These are phyloP conservation scores for Vickermania ingenoplastis DNA, from an alignment of 208 protist species.

Conservation along the genomic window DNA sequence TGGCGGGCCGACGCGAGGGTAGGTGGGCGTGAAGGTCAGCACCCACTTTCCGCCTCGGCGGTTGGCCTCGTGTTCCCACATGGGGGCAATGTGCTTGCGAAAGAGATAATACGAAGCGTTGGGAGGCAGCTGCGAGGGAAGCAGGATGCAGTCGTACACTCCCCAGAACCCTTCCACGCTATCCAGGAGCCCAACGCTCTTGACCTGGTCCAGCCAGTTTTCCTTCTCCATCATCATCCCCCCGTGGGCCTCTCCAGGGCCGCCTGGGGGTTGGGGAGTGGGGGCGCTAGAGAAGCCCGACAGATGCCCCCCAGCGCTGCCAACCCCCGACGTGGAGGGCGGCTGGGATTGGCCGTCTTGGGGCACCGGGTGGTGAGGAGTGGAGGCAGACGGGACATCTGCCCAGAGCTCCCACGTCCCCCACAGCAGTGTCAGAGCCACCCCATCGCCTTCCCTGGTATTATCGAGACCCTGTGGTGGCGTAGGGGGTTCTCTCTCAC, in stretches of 20 bases:
- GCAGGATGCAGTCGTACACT: slow-evolving; percentile 54
- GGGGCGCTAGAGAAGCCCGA: too few species aligned
- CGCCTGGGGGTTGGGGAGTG: neutral
- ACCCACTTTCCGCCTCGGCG: slow-evolving; percentile 83
- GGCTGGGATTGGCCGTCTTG: too few species aligned
- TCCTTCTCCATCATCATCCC: slow-evolving; percentile 10
- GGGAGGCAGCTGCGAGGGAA: slow-evolving; percentile 62
- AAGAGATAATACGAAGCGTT: slow-evolving; percentile 83
- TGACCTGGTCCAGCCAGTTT: slow-evolving; percentile 76
- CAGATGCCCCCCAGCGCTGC: neutral
- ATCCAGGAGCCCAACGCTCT: slow-evolving; percentile 80
- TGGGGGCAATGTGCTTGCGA: slow-evolving; percentile 79
- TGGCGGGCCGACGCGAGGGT: neutral
- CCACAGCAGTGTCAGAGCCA: slow-evolving; percentile 66
- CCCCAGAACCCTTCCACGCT: slow-evolving; percentile 86
- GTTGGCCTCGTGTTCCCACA: slow-evolving; percentile 90
- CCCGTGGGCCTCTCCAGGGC: neutral
- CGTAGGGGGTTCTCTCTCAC: too few species aligned
- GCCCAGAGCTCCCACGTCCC: slow-evolving; percentile 89
- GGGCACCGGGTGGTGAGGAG: neutral
- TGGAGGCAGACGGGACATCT: slow-evolving; percentile 23
- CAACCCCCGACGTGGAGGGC: neutral
- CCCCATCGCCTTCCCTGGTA: too few species aligned
- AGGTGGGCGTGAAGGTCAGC: slow-evolving; percentile 26
- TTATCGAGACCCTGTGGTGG: too few species aligned